phyloP scores from a whole-genome alignment of 163 green algal species.

The Chlamydomonas reinhardtii region DNA sequence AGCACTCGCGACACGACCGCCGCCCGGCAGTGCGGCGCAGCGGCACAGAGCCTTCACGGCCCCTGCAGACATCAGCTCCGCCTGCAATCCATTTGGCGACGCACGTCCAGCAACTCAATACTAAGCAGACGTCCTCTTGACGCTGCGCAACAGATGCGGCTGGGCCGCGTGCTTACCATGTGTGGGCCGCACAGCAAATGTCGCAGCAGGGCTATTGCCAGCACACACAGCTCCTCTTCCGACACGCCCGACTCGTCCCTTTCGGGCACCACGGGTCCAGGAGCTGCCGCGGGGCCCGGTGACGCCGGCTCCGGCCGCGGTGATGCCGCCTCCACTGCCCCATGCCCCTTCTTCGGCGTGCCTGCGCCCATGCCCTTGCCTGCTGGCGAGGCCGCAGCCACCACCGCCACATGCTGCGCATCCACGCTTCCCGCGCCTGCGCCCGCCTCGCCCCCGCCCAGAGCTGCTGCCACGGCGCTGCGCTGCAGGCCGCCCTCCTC shows the following conservation, averaged over 20 bases:
- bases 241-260: too few relatives aligned
- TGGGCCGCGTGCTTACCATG: background rate
- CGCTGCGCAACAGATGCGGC: too few relatives aligned
- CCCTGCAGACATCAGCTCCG: conserved; percentile 31
- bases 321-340: too few relatives aligned
- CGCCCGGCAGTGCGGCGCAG: background rate
- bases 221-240: conserved; percentile 17
- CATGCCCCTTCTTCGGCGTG: too few relatives aligned
- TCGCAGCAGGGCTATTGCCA: background rate
- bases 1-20: conserved; percentile 1
- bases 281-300: too few relatives aligned
- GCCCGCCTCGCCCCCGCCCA: too few relatives aligned
- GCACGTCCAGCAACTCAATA: too few relatives aligned
- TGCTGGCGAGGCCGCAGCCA: background rate
- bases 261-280: too few relatives aligned
- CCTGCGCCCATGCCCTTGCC: background rate
- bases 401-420: background rate
- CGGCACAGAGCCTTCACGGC: conserved; percentile 28
- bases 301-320: too few relatives aligned
- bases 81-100: background rate
- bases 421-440: too few relatives aligned
- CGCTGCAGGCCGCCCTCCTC: background rate
- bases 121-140: too few relatives aligned
- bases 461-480: too few relatives aligned
- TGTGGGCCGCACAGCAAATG: background rate